A percentile compares a stretch with the other conserved stretches of the same genome.
These are phyloP conservation scores for Aspergillus sclerotioniger DNA, from an alignment of 495 filamentous ascomycete genomes.

Conservation along the genomic window DNA sequence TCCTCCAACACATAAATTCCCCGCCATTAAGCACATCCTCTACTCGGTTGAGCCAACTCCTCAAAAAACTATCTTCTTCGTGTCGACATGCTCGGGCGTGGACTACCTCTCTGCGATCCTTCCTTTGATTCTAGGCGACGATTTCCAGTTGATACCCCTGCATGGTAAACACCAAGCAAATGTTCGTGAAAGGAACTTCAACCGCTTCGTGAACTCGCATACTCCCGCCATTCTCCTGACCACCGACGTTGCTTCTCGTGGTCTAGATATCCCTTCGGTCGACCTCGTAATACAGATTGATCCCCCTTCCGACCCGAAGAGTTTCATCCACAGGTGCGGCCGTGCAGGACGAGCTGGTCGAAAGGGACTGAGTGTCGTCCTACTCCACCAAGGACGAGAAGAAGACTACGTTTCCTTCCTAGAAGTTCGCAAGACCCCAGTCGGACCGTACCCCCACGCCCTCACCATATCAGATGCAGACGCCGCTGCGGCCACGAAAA, in stretches of 20 bases:
- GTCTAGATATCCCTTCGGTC: slow-evolving; percentile 91
- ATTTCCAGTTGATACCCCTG: slow-evolving; percentile 69
- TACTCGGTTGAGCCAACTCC: slow-evolving; percentile 65
- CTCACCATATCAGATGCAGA: slow-evolving; percentile 54
- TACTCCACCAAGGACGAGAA: slow-evolving; percentile 79
- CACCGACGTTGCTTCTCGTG: slow-evolving; percentile 80
- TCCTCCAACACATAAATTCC: slow-evolving; percentile 73
- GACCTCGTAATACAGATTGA: slow-evolving; percentile 94
- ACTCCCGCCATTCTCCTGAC: slow-evolving; percentile 79
- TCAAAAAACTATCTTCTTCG: slow-evolving; percentile 83
- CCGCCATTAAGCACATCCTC: slow-evolving; percentile 69
- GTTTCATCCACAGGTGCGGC: slow-evolving; percentile 91
- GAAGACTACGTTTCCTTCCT: slow-evolving; percentile 88
- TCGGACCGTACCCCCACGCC: slow-evolving; percentile 57
- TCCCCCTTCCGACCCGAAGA: slow-evolving; percentile 87
- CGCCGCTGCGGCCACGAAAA: slow-evolving; percentile 47
- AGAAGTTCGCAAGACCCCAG: slow-evolving; percentile 84
- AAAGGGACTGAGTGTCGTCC: slow-evolving; percentile 75
- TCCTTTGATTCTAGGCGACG: slow-evolving; percentile 56
- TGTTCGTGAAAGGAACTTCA: slow-evolving; percentile 77
- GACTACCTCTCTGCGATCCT: slow-evolving; percentile 85
- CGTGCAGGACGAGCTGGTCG: slow-evolving; percentile 90
- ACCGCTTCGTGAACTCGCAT: slow-evolving; percentile 64
- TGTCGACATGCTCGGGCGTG: slow-evolving; percentile 92
- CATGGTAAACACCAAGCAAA: slow-evolving; percentile 87